Evolutionary conservation across 208 protist genomes (phyloP).

Genomic region (Porcisia hertigi): DNA sequence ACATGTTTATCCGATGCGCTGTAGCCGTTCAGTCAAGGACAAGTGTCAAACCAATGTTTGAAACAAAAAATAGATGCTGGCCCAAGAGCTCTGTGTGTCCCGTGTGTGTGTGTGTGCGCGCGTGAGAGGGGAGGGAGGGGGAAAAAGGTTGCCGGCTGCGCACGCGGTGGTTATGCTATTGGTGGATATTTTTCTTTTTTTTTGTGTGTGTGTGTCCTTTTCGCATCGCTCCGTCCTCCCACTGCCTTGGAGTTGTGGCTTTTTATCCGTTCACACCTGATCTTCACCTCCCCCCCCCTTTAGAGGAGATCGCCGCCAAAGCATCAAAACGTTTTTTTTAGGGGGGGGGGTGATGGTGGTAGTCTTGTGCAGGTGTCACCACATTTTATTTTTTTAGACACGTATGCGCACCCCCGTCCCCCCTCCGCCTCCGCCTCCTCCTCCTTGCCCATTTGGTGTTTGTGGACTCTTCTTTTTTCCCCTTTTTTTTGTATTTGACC

Average conservation of each 20-base stretch:
- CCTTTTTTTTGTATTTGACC: too few relatives aligned
- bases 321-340: too few relatives aligned
- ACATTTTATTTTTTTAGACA: too few relatives aligned
- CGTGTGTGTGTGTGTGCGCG: neutral
- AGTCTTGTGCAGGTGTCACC: too few relatives aligned
- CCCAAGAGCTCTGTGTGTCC: neutral
- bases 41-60: constrained; percentile 7
- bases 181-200: neutral
- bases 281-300: too few relatives aligned
- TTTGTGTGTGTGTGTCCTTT: neutral
- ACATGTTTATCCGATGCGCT: constrained; percentile 20
- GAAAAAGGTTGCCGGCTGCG: neutral
- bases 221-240: too few relatives aligned
- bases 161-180: neutral
- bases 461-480: neutral
- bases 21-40: constrained; percentile 10
- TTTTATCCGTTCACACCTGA: too few relatives aligned
- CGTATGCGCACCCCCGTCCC: neutral
- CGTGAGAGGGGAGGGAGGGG: neutral
- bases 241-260: neutral
- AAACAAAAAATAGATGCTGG: neutral
- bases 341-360: too few relatives aligned
- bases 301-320: too few relatives aligned
- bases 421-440: neutral
- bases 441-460: neutral